phyloP scores from a whole-genome alignment of 1,139 yeast species.

The Saccharomyces hybrid region DNA sequence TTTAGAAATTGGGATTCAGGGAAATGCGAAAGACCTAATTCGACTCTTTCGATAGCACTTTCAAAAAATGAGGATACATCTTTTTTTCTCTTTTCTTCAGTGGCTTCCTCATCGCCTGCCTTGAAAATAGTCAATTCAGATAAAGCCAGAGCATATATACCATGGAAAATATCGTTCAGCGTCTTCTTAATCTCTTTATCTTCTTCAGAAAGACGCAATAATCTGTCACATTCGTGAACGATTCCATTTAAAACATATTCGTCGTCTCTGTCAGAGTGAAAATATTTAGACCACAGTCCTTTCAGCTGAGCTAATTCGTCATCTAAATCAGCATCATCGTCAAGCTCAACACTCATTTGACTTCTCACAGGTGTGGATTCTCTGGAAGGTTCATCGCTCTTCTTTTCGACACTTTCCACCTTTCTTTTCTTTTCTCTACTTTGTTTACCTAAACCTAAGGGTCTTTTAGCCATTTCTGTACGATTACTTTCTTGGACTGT shows the following conservation, averaged over 20 bases:
- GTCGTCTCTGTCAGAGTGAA: slow-evolving; percentile 47
- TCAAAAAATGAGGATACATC: slow-evolving; percentile 50
- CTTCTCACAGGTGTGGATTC: slow-evolving; percentile 25
- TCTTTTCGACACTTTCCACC: slow-evolving; percentile 7
- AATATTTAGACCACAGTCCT: slow-evolving; percentile 62
- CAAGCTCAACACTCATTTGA: slow-evolving; percentile 53
- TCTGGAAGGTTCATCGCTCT: slow-evolving; percentile 9
- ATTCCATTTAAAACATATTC: slow-evolving; percentile 72
- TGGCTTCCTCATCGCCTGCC: slow-evolving; percentile 30
- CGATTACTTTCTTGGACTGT: not conserved
- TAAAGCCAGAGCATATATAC: slow-evolving; percentile 66
- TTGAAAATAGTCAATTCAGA: slow-evolving; percentile 59
- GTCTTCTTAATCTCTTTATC: slow-evolving; percentile 24
- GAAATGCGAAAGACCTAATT: slow-evolving; percentile 47
- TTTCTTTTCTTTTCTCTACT: slow-evolving; percentile 36
- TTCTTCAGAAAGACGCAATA: slow-evolving; percentile 44
- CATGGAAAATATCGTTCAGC: slow-evolving; percentile 57
- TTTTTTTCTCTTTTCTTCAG: slow-evolving; percentile 29
- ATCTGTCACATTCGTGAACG: slow-evolving; percentile 83
- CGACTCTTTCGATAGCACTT: slow-evolving; percentile 66
- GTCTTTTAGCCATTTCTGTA: slow-evolving; percentile 61
- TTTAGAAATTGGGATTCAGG: slow-evolving; percentile 41
- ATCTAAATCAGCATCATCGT: slow-evolving; percentile 62
- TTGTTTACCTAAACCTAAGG: slow-evolving; percentile 72
- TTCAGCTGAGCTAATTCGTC: slow-evolving; percentile 69